A percentile compares a stretch with the other conserved stretches of the same genome.
phyloP scores from a whole-genome alignment of 1,284 basidiomycete species.

The Boletus smithii region DNA sequence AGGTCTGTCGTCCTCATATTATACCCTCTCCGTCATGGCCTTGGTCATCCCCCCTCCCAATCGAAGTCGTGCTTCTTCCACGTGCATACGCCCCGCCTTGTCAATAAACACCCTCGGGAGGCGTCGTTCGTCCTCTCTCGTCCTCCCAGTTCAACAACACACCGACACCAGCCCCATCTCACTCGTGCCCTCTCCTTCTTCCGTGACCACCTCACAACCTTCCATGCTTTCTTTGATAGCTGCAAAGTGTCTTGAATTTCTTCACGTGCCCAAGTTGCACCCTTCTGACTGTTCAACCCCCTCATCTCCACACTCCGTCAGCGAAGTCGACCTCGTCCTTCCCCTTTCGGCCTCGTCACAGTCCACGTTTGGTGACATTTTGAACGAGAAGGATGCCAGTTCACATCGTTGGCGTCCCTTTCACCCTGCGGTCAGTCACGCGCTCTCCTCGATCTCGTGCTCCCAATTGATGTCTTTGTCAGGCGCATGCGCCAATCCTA shows the following conservation, averaged over 20 bases:
- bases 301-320: slow-evolving; percentile 50
- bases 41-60: slow-evolving; percentile 32
- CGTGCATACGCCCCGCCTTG: slow-evolving; percentile 53
- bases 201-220: slow-evolving; percentile 16
- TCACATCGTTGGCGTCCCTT: slow-evolving; percentile 41
- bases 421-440: slow-evolving; percentile 47
- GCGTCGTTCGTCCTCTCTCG: slow-evolving; percentile 43
- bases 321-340: slow-evolving; percentile 54
- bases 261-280: slow-evolving; percentile 43
- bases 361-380: slow-evolving; percentile 47
- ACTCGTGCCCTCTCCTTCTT: slow-evolving; percentile 3
- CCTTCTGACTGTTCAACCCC: slow-evolving; percentile 39
- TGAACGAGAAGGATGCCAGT: slow-evolving; percentile 40
- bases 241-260: slow-evolving; percentile 49
- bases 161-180: slow-evolving; percentile 13
- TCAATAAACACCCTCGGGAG: slow-evolving; percentile 54
- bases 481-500: slow-evolving; percentile 64
- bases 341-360: slow-evolving; percentile 62
- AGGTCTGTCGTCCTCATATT: slow-evolving; percentile 5
- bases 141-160: slow-evolving; percentile 28
- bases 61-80: slow-evolving; percentile 59
- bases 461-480: slow-evolving; percentile 16
- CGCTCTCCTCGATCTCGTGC: slow-evolving; percentile 14
- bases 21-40: slow-evolving; percentile 26
- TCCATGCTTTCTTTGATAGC: slow-evolving; percentile 51